phyloP scores from a whole-genome alignment of 192 early-diverging fungal genomes.

The Diversispora eburnea region DNA sequence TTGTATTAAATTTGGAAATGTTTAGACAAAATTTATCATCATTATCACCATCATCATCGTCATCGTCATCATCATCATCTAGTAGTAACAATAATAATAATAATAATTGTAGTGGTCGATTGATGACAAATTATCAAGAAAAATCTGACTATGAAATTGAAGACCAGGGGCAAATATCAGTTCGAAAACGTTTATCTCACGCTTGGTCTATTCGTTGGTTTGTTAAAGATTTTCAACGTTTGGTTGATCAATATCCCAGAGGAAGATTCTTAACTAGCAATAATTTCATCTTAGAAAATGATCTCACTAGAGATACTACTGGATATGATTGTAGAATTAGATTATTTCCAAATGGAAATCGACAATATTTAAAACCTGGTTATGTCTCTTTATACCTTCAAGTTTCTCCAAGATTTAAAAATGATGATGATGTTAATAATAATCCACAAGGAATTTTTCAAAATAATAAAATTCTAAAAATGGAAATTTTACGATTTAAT shows the following conservation, averaged over 20 bases:
- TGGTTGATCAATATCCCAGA: not conserved
- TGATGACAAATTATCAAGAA: too few species aligned
- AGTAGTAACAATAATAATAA: too few species aligned
- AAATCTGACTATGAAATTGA: not conserved
- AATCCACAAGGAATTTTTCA: not conserved
- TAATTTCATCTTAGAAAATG: not conserved
- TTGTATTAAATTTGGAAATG: too few species aligned
- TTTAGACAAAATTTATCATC: too few species aligned
- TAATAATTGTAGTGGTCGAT: too few species aligned
- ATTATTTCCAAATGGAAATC: constrained; percentile 1
- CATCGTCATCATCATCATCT: too few species aligned
- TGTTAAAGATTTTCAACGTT: not conserved
- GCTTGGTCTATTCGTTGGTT: not conserved
- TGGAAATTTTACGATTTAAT: not conserved
- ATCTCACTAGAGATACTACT: not conserved
- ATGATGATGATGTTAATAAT: not conserved
- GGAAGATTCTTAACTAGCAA: not conserved
- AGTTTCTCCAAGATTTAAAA: not conserved
- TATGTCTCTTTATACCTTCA: not conserved
- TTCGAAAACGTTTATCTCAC: not conserved
- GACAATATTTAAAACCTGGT: not conserved
- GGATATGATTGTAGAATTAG: not conserved
- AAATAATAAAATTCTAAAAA: not conserved
- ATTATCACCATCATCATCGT: too few species aligned
- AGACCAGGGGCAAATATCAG: not conserved